A percentile compares a stretch with the other conserved stretches of the same genome.
phyloP scores from a whole-genome alignment of 805 yeast species.

The Lachancea cidri region DNA sequence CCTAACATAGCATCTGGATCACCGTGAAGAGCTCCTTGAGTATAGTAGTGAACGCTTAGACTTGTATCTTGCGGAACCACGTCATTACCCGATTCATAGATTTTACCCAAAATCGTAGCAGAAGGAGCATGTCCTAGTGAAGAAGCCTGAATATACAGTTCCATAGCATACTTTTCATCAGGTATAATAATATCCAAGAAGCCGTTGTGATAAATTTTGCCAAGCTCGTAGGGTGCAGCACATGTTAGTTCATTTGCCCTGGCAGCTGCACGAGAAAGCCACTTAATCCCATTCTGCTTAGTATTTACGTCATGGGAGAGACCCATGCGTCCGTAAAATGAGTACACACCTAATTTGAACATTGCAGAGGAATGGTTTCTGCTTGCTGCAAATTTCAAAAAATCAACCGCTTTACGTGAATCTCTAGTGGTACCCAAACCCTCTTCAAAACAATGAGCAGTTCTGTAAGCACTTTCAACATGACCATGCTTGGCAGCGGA shows the following conservation, averaged over 20 bases:
- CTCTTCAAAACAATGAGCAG: constrained; percentile 87
- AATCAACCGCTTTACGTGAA: constrained; percentile 78
- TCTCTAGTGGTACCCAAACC: constrained; percentile 92
- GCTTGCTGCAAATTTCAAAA: constrained; percentile 78
- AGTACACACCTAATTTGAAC: constrained; percentile 85
- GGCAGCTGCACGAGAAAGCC: constrained; percentile 85
- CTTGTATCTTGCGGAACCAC: constrained; percentile 72
- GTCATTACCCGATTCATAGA: constrained; percentile 71
- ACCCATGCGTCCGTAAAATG: constrained; percentile 83
- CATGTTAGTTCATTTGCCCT: constrained; percentile 78
- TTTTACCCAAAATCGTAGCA: constrained; percentile 71
- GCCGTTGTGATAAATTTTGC: constrained; percentile 76
- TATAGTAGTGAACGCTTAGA: constrained; percentile 85
- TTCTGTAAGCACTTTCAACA: constrained; percentile 84
- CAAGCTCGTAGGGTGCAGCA: constrained; percentile 94
- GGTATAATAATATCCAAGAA: constrained; percentile 81
- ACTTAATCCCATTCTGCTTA: constrained; percentile 82
- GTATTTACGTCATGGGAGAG: constrained; percentile 59
- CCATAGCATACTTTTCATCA: constrained; percentile 79
- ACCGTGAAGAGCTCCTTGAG: constrained; percentile 83
- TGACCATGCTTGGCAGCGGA: constrained; percentile 93
- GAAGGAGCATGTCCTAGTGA: constrained; percentile 81
- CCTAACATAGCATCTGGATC: constrained; percentile 89
- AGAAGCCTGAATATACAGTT: constrained; percentile 82
- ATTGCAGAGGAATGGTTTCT: constrained; percentile 96